These are phyloP conservation scores for Rhinocladiella mackenziei DNA, from an alignment of 2,329 filamentous ascomycete species.

Conservation along the genomic window DNA sequence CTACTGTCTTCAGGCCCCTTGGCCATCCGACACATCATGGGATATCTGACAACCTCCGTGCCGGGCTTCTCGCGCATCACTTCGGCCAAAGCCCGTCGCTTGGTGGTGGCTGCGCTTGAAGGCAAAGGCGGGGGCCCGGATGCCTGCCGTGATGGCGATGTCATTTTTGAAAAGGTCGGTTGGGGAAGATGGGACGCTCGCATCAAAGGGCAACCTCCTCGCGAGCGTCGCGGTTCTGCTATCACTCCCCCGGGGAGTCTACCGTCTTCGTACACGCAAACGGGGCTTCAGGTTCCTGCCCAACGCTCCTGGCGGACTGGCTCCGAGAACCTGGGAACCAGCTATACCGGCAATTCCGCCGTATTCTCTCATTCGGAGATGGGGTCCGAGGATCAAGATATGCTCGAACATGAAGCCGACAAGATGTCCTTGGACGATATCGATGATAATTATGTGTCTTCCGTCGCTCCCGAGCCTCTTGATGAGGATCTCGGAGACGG, in stretches of 20 bases:
- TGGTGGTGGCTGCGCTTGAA: conserved; percentile 90
- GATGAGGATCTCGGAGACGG: conserved; percentile 72
- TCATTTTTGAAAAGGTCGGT: conserved; percentile 83
- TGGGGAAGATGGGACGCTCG: conserved; percentile 95
- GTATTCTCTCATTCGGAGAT: conserved; percentile 67
- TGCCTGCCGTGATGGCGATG: conserved; percentile 54
- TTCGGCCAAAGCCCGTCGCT: conserved; percentile 78
- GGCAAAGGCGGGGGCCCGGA: conserved; percentile 60
- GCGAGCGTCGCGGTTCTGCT: conserved; percentile 30
- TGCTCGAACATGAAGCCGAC: conserved; percentile 82
- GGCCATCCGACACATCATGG: conserved; percentile 93
- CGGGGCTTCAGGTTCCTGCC: conserved; percentile 48
- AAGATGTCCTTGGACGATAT: conserved; percentile 88
- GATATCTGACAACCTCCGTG: conserved; percentile 85
- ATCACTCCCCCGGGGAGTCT: conserved; percentile 40
- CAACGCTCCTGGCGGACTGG: conserved; percentile 33
- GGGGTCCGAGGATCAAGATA: conserved; percentile 61
- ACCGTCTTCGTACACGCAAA: conserved; percentile 42
- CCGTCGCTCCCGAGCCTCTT: conserved; percentile 62
- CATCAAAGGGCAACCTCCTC: conserved; percentile 58
- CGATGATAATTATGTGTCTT: conserved; percentile 63
- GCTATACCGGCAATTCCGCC: conserved; percentile 65
- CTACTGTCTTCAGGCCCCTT: conserved; percentile 83
- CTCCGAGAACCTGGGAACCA: conserved; percentile 47
- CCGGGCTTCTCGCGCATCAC: conserved; percentile 84